Percentiles rank a stretch among this genome's conserved stretches.
phyloP scores from a whole-genome alignment of 495 filamentous ascomycete species.

The Geoglossum glabrum region DNA sequence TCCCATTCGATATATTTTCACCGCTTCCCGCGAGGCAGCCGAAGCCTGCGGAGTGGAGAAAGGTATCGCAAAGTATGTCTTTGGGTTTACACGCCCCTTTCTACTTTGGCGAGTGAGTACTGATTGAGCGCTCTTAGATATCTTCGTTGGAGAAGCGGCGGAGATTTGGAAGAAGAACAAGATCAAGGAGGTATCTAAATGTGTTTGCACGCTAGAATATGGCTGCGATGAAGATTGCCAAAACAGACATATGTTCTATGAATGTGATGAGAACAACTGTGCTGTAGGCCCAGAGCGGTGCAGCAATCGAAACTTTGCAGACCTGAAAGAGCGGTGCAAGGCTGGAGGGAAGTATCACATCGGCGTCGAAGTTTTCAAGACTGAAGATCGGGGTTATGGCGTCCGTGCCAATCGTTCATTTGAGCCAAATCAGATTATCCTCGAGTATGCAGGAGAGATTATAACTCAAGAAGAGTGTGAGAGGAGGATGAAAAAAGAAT shows the following conservation, averaged over 20 bases:
- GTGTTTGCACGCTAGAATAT: slow-evolving; percentile 54
- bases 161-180: slow-evolving; percentile 66
- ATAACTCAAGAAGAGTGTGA: slow-evolving; percentile 89
- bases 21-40: slow-evolving; percentile 70
- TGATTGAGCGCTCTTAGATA: slow-evolving; percentile 31
- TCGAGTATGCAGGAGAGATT: slow-evolving; percentile 95
- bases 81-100: not conserved
- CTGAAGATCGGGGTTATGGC: slow-evolving; percentile 69
- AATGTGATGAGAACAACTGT: slow-evolving; percentile 85
- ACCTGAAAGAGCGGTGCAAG: slow-evolving; percentile 55
- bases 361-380: slow-evolving; percentile 89
- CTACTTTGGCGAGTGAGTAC: not conserved
- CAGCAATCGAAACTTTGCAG: slow-evolving; percentile 70
- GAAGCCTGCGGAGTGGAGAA: slow-evolving; percentile 78
- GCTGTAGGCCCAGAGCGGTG: slow-evolving; percentile 47
- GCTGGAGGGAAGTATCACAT: slow-evolving; percentile 66
- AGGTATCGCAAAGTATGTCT: slow-evolving; percentile 66
- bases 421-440: slow-evolving; percentile 79
- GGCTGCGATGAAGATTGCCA: slow-evolving; percentile 81
- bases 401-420: slow-evolving; percentile 80
- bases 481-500: slow-evolving; percentile 72
- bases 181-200: slow-evolving; percentile 52
- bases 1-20: slow-evolving; percentile 77
- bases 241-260: slow-evolving; percentile 91
- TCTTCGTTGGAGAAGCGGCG: slow-evolving; percentile 79